Base-by-base conservation (phyloP, 129 eudicot species). In the Flaveria linearis region DNA sequence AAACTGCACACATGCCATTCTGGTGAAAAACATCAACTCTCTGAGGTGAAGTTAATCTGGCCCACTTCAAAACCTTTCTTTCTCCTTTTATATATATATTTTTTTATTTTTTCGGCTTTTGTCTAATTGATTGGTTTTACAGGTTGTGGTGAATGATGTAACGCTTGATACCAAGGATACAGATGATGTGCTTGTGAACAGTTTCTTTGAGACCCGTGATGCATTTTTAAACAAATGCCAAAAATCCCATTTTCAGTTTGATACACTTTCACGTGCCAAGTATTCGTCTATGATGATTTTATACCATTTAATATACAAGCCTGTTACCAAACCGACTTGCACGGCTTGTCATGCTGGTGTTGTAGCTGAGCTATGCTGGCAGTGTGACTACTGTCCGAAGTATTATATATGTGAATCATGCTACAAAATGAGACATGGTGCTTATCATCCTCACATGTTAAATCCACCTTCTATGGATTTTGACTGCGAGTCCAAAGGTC, bases 221-320 rank as follows among this genome's bases (percentile, higher is more conserved):
- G 76, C 92, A 53, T 87, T 93, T 56, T 84, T 93, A 76, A 83
- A 76, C 83, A 84, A 88, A 64, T 93, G 98, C 47, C 88, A 88
- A 81, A 72, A 76, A 49, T 88, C 90, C 47, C 75, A 85, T 80
- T 93, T 88, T 75, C 97, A 87, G 72, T 93, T 90, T 72, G 92
- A 88, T 75, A 77, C 97, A 36, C 91, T 90, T 55, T 86, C 87
- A 1, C 96, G 88, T 76, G 98, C 98, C 56, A 93, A 93, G 82
- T 87, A 93, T 77, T 90, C 98, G 25, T 88, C 98, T 16, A 88
- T 87, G 92, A 93, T 93, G 98, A 88, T 93, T 57, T 67, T 93
- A 72, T 81, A 90, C 70, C 91, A 93, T 75, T 82, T 93, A 72
- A 82, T 73, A 49, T 85, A 80, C 71, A 87, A 87, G 72, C 76